phyloP scores from a whole-genome alignment of 1,139 yeast species.

The Yamadazyma atmosphaerica region DNA sequence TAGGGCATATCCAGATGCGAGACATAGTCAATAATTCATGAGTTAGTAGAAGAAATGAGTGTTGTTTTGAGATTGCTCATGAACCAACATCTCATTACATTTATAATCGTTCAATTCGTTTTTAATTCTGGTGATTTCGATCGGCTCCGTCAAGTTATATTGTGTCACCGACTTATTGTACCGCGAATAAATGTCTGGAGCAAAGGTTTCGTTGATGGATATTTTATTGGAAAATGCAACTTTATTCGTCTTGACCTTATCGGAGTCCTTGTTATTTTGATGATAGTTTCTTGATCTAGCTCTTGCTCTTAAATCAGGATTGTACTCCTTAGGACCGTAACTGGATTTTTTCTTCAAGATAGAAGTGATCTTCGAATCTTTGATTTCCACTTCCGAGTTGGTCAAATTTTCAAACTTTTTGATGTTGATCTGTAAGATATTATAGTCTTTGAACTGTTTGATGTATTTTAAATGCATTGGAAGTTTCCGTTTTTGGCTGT shows the following conservation, averaged over 20 bases:
- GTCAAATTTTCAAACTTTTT: conserved; percentile 31
- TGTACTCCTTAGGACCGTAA: conserved; percentile 4
- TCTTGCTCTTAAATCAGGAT: conserved; percentile 21
- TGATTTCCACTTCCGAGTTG: conserved; percentile 6
- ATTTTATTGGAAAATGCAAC: conserved; percentile 49
- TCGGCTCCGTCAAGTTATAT: conserved; percentile 46
- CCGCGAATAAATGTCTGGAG: conserved; percentile 50
- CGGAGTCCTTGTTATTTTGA: too few species aligned
- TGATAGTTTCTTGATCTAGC: conserved; percentile 13
- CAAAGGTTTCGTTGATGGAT: conserved; percentile 46
- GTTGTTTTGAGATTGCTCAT: conserved; percentile 49
- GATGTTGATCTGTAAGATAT: conserved; percentile 32
- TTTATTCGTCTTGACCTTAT: conserved; percentile 18
- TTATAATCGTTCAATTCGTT: conserved; percentile 52
- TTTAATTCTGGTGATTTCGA: conserved; percentile 47
- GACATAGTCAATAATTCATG: not conserved
- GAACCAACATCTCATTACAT: conserved; percentile 57
- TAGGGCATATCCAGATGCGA: not conserved
- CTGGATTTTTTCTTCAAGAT: conserved; percentile 9
- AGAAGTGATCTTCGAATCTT: conserved; percentile 7
- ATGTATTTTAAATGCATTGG: conserved; percentile 42
- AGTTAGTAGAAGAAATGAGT: conserved; percentile 55
- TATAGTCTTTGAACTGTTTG: conserved; percentile 40
- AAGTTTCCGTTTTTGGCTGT: conserved; percentile 28
- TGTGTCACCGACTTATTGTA: conserved; percentile 55